Base-by-base conservation (phyloP, 768 basidiomycete genomes). In the Tricholoma flavovirens region DNA sequence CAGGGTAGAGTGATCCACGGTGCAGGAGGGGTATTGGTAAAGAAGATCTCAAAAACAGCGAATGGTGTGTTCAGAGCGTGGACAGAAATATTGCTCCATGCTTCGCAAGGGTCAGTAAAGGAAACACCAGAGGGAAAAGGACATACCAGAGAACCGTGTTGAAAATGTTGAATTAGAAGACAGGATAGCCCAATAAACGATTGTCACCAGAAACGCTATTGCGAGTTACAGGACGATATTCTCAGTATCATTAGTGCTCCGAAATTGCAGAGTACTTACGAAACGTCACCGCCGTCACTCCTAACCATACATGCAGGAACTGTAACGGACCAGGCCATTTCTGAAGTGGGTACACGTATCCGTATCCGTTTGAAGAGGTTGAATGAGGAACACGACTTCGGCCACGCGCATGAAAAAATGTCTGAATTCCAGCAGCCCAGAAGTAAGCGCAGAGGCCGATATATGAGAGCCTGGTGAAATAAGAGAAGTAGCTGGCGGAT, bases 391-490 rank as follows among this genome's bases (percentile, higher is more conserved):
- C 19, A 19, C 26, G 19, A 22, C 42, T 53, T 4, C 56, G 5
- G 4, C 36, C 35, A 62, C 58, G 51, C 60, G 58, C 77, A 57
- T 79, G 86, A 0, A 66, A 63, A 4, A 76, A 35, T 0, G 82
- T 82, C 53, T 87, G 86, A 1, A 80, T 70, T 3, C 77, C 73
- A 1, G 86, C 66, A 0, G 83, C 84, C 66, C 76, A 83, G 66
- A 82, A 82, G 67, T 87, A 89, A 19, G 84, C 75, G 17, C 77
- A 74, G 1, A 87, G 61, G 0, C 87, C 87, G 35, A 81, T 79
- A 56, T 81, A 86, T 0, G 82, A 77, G 1, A 88, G 75, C 56
- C 80, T 61, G 0, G 86, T 88, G 66, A 88, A 87, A 69, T 83
- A 88, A 7, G 80, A 78, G 60, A 84, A 77, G 70, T 71, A 85